phyloP scores from a whole-genome alignment of 1,284 basidiomycete genomes.

The Hypsizygus ulmarius region DNA sequence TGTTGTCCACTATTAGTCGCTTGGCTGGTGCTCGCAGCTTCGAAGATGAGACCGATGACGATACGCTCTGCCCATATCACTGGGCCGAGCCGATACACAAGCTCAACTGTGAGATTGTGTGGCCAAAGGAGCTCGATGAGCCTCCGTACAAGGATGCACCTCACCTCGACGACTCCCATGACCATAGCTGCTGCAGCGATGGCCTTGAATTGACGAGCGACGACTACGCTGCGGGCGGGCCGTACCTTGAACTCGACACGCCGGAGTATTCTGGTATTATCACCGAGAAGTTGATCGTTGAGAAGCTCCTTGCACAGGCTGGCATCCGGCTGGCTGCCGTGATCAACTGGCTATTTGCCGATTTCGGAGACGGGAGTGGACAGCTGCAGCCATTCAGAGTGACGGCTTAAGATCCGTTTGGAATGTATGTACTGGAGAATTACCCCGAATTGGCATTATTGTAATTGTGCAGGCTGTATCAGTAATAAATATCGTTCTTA shows the following conservation, averaged over 20 bases:
- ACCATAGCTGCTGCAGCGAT: conserved; percentile 17
- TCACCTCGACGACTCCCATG: conserved; percentile 18
- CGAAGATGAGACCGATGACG: conserved; percentile 51
- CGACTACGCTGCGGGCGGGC: conserved; percentile 10
- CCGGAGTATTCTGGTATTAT: conserved; percentile 76
- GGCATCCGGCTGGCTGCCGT: conserved; percentile 81
- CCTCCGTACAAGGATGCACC: conserved; percentile 31
- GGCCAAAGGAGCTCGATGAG: conserved; percentile 66
- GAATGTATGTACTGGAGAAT: no score
- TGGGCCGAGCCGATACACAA: conserved; percentile 71
- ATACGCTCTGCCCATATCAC: conserved; percentile 71
- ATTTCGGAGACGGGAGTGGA: conserved; percentile 21
- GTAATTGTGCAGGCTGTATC: no score
- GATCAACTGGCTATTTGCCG: conserved; percentile 74
- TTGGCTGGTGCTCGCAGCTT: conserved; percentile 11
- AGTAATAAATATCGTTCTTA: no score
- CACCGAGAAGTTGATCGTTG: conserved; percentile 65
- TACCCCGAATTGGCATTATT: no score
- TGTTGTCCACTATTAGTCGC: conserved; percentile 24
- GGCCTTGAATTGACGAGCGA: conserved; percentile 21
- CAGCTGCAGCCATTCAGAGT: no score
- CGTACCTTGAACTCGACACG: conserved; percentile 80
- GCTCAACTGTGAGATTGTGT: conserved; percentile 79
- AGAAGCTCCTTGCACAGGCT: conserved; percentile 78
- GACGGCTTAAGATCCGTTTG: no score